Evolutionary conservation across 2,329 filamentous ascomycete genomes (phyloP).

Genomic region (Grosmannia huntii): DNA sequence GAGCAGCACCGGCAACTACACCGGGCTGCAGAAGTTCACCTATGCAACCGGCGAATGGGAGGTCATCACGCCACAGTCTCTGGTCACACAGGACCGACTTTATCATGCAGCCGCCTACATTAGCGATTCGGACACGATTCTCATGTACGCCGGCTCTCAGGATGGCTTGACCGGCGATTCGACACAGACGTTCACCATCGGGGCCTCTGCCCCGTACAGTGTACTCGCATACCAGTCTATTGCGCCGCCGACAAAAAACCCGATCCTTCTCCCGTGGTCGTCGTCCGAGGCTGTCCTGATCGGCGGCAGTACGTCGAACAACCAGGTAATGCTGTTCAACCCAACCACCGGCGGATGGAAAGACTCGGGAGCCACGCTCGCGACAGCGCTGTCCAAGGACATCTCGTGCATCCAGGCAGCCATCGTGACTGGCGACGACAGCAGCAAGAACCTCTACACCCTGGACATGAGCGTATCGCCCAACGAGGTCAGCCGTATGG

Average conservation of each 20-base stretch:
- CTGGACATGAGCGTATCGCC: slow-evolving; percentile 66
- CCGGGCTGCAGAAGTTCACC: slow-evolving; percentile 59
- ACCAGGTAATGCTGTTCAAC: slow-evolving; percentile 60
- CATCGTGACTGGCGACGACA: slow-evolving; percentile 59
- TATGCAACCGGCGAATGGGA: slow-evolving; percentile 42
- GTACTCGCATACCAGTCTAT: slow-evolving; percentile 44
- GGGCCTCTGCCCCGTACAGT: slow-evolving; percentile 49
- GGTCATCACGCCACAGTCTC: slow-evolving; percentile 27
- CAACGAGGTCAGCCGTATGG: slow-evolving; percentile 58
- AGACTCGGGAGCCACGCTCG: slow-evolving; percentile 51
- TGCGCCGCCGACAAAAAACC: slow-evolving; percentile 51
- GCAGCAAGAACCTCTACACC: slow-evolving; percentile 63
- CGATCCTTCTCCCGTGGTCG: slow-evolving; percentile 65
- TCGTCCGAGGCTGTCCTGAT: slow-evolving; percentile 58
- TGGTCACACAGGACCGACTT: slow-evolving; percentile 53
- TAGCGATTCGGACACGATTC: slow-evolving; percentile 52
- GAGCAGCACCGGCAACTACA: slow-evolving; percentile 41
- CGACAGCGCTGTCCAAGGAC: slow-evolving; percentile 45
- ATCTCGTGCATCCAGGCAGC: slow-evolving; percentile 44
- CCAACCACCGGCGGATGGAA: slow-evolving; percentile 49
- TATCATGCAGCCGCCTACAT: slow-evolving; percentile 70
- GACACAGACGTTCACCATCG: slow-evolving; percentile 63
- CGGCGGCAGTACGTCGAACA: slow-evolving; percentile 56
- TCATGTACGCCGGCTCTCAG: slow-evolving; percentile 69
- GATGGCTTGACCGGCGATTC: slow-evolving; percentile 45